These are phyloP conservation scores for Cadophora luteo-olivacea DNA, from an alignment of 2,329 filamentous ascomycete genomes.

Conservation along the genomic window DNA sequence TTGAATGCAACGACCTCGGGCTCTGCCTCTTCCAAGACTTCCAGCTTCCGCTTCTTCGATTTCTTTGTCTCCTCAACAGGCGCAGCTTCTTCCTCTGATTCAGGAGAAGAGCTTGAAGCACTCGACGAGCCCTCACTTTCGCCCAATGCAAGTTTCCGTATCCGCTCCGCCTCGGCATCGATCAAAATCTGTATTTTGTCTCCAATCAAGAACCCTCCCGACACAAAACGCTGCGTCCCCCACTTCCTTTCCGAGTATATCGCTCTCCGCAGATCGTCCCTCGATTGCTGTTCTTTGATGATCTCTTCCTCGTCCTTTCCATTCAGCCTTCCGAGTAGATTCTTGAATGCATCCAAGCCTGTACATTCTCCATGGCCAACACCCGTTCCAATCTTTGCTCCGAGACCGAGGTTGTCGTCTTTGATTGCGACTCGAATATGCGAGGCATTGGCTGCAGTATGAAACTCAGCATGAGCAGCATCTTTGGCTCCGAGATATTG, in stretches of 20 bases:
- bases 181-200: conserved; percentile 59
- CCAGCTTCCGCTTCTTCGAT: conserved; percentile 47
- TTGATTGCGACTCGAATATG: conserved; percentile 87
- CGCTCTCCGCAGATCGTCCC: conserved; percentile 74
- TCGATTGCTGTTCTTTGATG: conserved; percentile 70
- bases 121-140: conserved; percentile 22
- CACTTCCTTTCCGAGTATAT: conserved; percentile 78
- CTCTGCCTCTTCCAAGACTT: conserved; percentile 27
- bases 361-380: conserved; percentile 74
- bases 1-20: conserved; percentile 34
- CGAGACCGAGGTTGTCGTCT: conserved; percentile 89
- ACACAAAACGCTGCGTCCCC: conserved; percentile 85
- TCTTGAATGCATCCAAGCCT: conserved; percentile 85
- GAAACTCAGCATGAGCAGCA: conserved; percentile 75
- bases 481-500: conserved; percentile 80
- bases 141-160: conserved; percentile 39
- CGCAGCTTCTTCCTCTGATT: conserved; percentile 30
- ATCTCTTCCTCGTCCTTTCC: conserved; percentile 80
- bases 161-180: conserved; percentile 46
- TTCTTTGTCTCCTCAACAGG: conserved; percentile 40
- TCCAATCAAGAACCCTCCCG: conserved; percentile 74
- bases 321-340: conserved; percentile 86
- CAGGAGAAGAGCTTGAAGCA: conserved; percentile 26
- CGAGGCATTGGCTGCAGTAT: conserved; percentile 81
- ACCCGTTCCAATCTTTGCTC: conserved; percentile 77